phyloP scores from a whole-genome alignment of 805 yeast species.

The Yamadazyma laniorum region DNA sequence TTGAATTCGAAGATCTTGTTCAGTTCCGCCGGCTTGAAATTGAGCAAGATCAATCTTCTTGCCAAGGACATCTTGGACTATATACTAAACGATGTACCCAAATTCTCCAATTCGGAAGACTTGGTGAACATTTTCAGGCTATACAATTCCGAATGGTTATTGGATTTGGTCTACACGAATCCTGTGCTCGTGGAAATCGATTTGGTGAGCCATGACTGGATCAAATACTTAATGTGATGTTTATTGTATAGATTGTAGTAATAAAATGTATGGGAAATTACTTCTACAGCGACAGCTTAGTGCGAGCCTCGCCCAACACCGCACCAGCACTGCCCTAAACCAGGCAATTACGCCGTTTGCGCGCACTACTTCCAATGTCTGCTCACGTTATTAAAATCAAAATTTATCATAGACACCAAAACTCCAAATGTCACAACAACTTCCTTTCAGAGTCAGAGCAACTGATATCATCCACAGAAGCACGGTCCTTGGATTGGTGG shows the following conservation, averaged over 20 bases:
- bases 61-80: slow-evolving; percentile 35
- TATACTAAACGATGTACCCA: slow-evolving; percentile 26
- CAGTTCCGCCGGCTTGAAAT: slow-evolving; percentile 8
- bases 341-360: too few species aligned
- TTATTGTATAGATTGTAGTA: background rate
- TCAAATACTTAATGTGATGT: slow-evolving; percentile 32
- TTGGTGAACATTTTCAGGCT: slow-evolving; percentile 29
- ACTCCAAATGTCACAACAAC: slow-evolving; percentile 21
- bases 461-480: slow-evolving; percentile 45
- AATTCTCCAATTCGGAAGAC: slow-evolving; percentile 21
- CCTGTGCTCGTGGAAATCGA: slow-evolving; percentile 38
- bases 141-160: slow-evolving; percentile 41
- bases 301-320: too few species aligned
- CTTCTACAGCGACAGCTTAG: too few species aligned
- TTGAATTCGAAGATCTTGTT: slow-evolving; percentile 13
- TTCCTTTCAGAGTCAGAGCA: slow-evolving; percentile 43
- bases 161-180: slow-evolving; percentile 39
- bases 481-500: slow-evolving; percentile 40
- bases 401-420: background rate
- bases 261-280: too few species aligned
- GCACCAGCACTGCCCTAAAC: too few species aligned
- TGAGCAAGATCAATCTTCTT: slow-evolving; percentile 26
- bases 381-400: background rate
- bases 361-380: too few species aligned
- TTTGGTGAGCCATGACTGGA: slow-evolving; percentile 35